A percentile compares a stretch with the other conserved stretches of the same genome.
phyloP scores from a whole-genome alignment of 805 yeast genomes.

The Yarrowia porcina region DNA sequence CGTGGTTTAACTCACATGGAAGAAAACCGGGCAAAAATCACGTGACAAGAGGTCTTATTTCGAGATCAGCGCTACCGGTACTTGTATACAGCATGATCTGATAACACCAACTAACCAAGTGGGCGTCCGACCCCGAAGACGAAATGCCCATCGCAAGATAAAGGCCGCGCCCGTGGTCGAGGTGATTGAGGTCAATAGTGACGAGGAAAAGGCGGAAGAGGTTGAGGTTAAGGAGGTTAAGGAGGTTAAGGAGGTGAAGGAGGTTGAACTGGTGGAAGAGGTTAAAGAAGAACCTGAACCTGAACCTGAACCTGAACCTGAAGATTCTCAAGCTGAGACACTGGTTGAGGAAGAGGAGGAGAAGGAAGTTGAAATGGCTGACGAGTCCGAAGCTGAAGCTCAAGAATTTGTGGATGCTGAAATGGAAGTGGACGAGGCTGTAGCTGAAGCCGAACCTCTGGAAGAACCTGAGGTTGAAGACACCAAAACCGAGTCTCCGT shows the following conservation, averaged over 20 bases:
- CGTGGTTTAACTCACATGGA: no score
- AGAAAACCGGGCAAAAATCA: no score
- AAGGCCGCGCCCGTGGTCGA: neutral
- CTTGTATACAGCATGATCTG: no score
- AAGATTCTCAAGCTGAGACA: neutral
- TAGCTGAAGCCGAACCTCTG: no score
- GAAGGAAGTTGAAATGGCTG: neutral
- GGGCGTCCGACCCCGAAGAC: slow-evolving; percentile 18
- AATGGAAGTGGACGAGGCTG: neutral
- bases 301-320: neutral
- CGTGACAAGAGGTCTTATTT: neutral
- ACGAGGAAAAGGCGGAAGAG: no score
- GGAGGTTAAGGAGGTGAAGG: neutral
- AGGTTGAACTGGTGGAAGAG: neutral
- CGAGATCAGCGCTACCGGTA: no score
- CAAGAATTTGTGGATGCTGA: neutral
- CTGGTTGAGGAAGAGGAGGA: neutral
- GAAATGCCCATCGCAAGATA: slow-evolving; percentile 15
- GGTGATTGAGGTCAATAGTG: neutral
- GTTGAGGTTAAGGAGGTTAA: neutral
- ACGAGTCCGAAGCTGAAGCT: neutral
- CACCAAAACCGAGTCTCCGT: neutral
- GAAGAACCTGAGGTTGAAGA: neutral
- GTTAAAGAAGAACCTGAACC: neutral
- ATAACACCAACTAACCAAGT: slow-evolving; percentile 18